Evolutionary conservation across 768 basidiomycete genomes (phyloP), one percentile per base, ranked within the genome.

Genomic region (Albatrellus ellisii): DNA sequence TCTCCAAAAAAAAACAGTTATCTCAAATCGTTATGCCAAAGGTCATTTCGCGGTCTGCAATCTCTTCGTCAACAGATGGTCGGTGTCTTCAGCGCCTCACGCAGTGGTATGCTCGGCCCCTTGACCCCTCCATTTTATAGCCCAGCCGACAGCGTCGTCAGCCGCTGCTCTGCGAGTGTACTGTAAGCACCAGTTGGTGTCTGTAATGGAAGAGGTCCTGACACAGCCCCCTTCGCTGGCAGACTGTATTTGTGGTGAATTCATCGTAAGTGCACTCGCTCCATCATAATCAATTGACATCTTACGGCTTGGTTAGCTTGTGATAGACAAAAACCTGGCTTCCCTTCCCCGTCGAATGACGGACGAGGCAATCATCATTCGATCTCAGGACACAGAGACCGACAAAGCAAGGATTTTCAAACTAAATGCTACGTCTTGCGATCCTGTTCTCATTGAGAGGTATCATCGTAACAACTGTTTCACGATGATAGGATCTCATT

Each of bases 221-320:
- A 42, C 42, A 51, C 47, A 36, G 28, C n/a, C n/a, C 24, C 18
- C 28, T 7, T 26, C 37, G 39, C 49, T 36, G 38, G 45, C 44
- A 87, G 84, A 88, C 58, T 89, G 85, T 55, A 77, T 89, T 45
- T 89, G 86, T 59, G 84, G 86, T 57, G 85, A 88, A 59, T 87
- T 86, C 53, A 77, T 87, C 54, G 84, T 83, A 59, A 52, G 79
- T 43, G 36, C 22, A 38, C 24, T 26, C 21, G n/a, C 17, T 27
- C 21, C 36, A 26, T 39, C 20, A 33, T 21, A 33, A 34, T 43
- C 32, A 33, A 37, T 22, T 15, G 6, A 14, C 29, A 24, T 11
- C 33, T 12, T 29, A 26, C 47, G 24, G 10, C 28, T 14, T 26
- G 7, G 5, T 18, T 48, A 88, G 84, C 81, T 88, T 49, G 83